A percentile compares a stretch with the other conserved stretches of the same genome.
These are phyloP conservation scores for Evernia prunastri DNA, from an alignment of 495 filamentous ascomycete species.

Conservation along the genomic window DNA sequence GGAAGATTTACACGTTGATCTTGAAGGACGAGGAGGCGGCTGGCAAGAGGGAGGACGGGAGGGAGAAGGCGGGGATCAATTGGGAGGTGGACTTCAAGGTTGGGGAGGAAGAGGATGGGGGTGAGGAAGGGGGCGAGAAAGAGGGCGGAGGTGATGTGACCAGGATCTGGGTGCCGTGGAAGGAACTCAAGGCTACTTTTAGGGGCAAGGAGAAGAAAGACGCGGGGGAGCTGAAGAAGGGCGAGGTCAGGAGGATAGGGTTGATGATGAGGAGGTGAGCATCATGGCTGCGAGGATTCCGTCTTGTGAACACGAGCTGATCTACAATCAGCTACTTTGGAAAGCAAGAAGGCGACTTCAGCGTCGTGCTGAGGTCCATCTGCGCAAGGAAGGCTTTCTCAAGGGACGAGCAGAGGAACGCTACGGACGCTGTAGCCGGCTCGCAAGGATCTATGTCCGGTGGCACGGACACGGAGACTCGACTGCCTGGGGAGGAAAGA, in stretches of 20 bases:
- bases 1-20: constrained; percentile 62
- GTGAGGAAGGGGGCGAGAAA: constrained; percentile 55
- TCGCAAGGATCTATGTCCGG: too few species aligned
- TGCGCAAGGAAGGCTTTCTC: constrained; percentile 27
- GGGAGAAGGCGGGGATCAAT: constrained; percentile 53
- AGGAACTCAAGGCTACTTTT: constrained; percentile 62
- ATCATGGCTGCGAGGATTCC: constrained; percentile 19
- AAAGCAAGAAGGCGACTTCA: constrained; percentile 62
- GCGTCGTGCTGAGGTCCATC: constrained; percentile 49
- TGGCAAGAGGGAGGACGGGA: constrained; percentile 49
- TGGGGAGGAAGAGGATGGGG: constrained; percentile 43
- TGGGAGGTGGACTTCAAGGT: constrained; percentile 42
- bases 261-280: constrained; percentile 73
- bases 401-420: not conserved
- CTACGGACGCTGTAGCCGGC: not conserved
- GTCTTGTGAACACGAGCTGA: not conserved
- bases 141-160: constrained; percentile 25
- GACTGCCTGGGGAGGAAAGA: not conserved
- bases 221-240: constrained; percentile 47
- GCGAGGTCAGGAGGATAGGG: constrained; percentile 56
- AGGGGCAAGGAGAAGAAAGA: constrained; percentile 58
- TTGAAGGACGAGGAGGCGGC: constrained; percentile 61
- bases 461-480: not conserved
- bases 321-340: constrained; percentile 59
- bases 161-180: constrained; percentile 50